Conservation (phyloP, 352 stramenopile species). For the Pythium aquatile region DNA sequence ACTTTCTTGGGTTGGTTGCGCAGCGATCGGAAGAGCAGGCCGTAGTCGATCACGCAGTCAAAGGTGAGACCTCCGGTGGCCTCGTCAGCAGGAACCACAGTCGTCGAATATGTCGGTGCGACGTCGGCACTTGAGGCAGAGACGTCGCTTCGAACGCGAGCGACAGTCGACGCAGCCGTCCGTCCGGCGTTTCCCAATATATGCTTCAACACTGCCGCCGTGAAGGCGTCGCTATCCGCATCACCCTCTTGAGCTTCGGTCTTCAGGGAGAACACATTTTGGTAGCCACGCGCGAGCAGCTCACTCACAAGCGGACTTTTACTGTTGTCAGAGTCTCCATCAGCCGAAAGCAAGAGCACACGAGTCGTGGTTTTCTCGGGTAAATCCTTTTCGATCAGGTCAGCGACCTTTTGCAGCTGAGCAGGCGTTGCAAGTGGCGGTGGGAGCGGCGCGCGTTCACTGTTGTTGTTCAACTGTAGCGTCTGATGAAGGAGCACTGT, state of each 20-base stretch:
- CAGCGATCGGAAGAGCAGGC: constrained; percentile 49
- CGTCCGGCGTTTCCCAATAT: not conserved
- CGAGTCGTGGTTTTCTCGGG: not conserved
- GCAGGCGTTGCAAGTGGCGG: not conserved
- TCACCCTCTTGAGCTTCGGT: not conserved
- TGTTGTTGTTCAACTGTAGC: not conserved
- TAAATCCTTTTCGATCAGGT: not conserved
- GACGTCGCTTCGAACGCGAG: not conserved
- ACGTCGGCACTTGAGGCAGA: not conserved
- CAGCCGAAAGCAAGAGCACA: not conserved
- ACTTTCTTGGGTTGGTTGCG: constrained; percentile 43
- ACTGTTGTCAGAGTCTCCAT: not conserved
- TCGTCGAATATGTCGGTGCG: not conserved
- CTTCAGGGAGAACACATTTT: constrained; percentile 7
- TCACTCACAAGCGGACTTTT: not conserved
- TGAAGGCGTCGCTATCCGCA: not conserved
- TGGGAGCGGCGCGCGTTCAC: not conserved
- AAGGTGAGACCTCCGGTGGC: constrained; percentile 6
- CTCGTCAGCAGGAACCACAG: not conserved
- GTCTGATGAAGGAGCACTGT: not conserved
- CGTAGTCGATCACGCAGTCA: constrained; percentile 48
- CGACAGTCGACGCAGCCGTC: not conserved
- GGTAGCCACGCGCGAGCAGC: constrained; percentile 2
- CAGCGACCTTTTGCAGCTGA: not conserved
- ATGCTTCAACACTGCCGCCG: not conserved